phyloP scores from a whole-genome alignment of 208 protist species.

The Crithidia mellificae region DNA sequence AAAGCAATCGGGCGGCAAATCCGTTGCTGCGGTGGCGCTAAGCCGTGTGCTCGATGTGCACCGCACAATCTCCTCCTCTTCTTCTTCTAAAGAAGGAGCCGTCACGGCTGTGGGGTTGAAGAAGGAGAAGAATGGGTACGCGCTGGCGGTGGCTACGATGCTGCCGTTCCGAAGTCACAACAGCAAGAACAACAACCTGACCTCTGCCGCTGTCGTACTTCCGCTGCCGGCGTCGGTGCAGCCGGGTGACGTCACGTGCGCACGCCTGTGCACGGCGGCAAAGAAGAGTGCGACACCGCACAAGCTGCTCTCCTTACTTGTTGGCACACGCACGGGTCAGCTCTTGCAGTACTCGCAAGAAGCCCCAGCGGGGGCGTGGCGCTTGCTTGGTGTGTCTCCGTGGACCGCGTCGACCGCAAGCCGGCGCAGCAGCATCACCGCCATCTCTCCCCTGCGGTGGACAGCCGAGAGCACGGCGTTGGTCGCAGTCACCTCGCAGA shows the following conservation, averaged over 20 bases:
- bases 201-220: too few relatives aligned
- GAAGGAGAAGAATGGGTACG: not conserved
- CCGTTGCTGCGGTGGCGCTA: not conserved
- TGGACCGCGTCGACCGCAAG: conserved; percentile 9
- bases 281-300: not conserved
- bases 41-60: conserved; percentile 14
- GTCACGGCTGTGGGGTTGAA: conserved; percentile 8
- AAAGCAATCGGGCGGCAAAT: not conserved
- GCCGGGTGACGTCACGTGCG: conserved; percentile 17
- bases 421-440: conserved; percentile 13
- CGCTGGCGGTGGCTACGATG: conserved; percentile 8
- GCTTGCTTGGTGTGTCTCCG: conserved; percentile 9
- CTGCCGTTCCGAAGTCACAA: too few relatives aligned
- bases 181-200: too few relatives aligned
- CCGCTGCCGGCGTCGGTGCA: not conserved
- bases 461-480: not conserved
- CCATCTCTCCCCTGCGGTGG: conserved; percentile 11
- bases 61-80: not conserved
- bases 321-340: conserved; percentile 13
- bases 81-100: not conserved
- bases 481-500: not conserved
- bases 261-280: conserved; percentile 15
- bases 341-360: conserved; percentile 10
- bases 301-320: conserved; percentile 11
- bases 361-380: conserved; percentile 4